Evolutionary conservation across 2,329 filamentous ascomycete genomes (phyloP).

Genomic region (Emergomyces orientalis): DNA sequence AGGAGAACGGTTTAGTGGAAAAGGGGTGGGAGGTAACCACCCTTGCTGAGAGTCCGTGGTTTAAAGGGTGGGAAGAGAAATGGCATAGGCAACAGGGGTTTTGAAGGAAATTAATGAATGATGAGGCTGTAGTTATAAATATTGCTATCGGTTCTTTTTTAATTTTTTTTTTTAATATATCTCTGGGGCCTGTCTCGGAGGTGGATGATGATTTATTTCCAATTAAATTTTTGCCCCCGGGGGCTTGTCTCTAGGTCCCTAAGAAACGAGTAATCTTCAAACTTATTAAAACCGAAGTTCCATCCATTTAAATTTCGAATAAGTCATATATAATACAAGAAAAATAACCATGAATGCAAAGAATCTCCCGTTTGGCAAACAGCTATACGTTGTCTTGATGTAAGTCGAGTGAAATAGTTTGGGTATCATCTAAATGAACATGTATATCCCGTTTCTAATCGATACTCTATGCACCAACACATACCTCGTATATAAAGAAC

Average conservation of each 20-base stretch:
- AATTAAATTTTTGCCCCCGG: background rate
- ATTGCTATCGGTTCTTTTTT: background rate
- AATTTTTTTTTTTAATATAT: background rate
- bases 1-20: constrained; percentile 50
- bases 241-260: background rate
- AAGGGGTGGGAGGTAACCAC: constrained; percentile 59
- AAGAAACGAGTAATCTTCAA: background rate
- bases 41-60: constrained; percentile 66
- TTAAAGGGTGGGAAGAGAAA: constrained; percentile 65
- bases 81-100: constrained; percentile 59
- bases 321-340: background rate
- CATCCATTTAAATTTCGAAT: background rate
- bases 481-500: background rate
- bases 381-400: background rate
- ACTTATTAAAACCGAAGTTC: background rate
- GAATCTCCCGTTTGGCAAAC: background rate
- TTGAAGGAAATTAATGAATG: constrained; percentile 20
- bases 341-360: background rate
- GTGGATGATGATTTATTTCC: background rate
- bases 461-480: background rate
- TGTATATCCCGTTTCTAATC: background rate
- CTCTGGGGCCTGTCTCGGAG: background rate
- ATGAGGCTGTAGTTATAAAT: background rate
- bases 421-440: background rate
- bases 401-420: background rate